Evolutionary conservation across 352 stramenopile genomes (phyloP), one percentile per base, ranked within the genome.

Genomic region (Globisporangium paddicum): DNA sequence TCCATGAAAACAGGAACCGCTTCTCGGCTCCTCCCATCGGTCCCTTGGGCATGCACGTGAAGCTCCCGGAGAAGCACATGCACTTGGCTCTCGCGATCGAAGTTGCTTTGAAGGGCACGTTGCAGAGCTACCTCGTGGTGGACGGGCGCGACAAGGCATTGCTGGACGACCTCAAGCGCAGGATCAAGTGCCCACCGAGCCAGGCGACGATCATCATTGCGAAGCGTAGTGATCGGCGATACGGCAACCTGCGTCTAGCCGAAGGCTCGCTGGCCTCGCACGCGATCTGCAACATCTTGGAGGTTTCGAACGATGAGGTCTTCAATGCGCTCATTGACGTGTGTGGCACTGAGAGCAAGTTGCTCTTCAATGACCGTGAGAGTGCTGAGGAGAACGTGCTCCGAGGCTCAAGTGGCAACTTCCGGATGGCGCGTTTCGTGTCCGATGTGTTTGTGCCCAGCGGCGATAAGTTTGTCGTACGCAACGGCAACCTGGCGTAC

Each of bases 241-340:
- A 94, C 34, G 54, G 53, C 2, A 82, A 79, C 54, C 57, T 95
- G 26, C 77, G 77, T 11, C 21, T 91, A 0, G 71, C 82, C 5
- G 73, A 86, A 30, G 81, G 81, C 6, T 47, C 65, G 8, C 62
- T 92, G 3, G 67, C 64, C 0, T 45, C 54, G n/a, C 81, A 93
- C 42, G 75, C 82, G 11, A 88, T 95, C 54, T 87, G 75, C 60
- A 92, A 89, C 51, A 75, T 93, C 42, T 47, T 95, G 1, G 77
- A 91, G 46, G 74, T 95, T 10, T 79, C 64, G 18, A 59, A 93
- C 32, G 71, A 87, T 46, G 77, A 95, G 32, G 85, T 93, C 5
- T 95, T 90, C 52, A 95, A 95, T 50, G 81, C 81, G 41, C 61
- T 95, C 3, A 60, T 95, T 7, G 85, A 95, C 57, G 74, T 90